Evolutionary conservation across 2,329 filamentous ascomycete genomes (phyloP).

Genomic region (Penicillium sp.): DNA sequence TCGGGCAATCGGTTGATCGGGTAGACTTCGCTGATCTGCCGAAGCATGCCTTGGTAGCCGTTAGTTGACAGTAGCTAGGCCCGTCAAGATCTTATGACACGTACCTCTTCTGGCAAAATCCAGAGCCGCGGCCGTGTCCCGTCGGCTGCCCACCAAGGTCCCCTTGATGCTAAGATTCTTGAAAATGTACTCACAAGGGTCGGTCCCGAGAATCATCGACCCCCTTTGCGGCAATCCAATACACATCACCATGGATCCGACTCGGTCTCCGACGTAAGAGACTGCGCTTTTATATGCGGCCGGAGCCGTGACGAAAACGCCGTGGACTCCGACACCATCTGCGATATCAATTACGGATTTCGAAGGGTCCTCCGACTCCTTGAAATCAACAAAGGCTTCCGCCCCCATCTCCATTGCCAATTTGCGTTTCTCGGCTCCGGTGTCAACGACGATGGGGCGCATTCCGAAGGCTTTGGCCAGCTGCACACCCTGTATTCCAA

Average conservation of each 20-base stretch:
- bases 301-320: slow-evolving; percentile 42
- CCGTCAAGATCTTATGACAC: neutral
- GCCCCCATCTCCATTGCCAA: slow-evolving; percentile 52
- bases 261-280: slow-evolving; percentile 39
- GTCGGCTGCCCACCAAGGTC: slow-evolving; percentile 31
- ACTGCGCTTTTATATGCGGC: slow-evolving; percentile 44
- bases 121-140: slow-evolving; percentile 34
- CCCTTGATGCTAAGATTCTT: slow-evolving; percentile 29
- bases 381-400: slow-evolving; percentile 58
- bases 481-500: slow-evolving; percentile 59
- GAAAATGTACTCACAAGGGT: slow-evolving; percentile 27
- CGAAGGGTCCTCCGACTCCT: slow-evolving; percentile 34
- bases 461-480: slow-evolving; percentile 57
- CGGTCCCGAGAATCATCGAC: slow-evolving; percentile 22
- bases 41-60: slow-evolving; percentile 37
- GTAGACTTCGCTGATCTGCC: slow-evolving; percentile 51
- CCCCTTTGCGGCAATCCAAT: slow-evolving; percentile 40
- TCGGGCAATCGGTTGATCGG: slow-evolving; percentile 50
- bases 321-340: slow-evolving; percentile 50
- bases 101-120: slow-evolving; percentile 49
- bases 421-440: slow-evolving; percentile 48
- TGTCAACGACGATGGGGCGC: slow-evolving; percentile 56
- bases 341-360: slow-evolving; percentile 48
- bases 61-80: neutral
- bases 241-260: slow-evolving; percentile 55